A percentile compares a stretch with the other conserved stretches of the same genome.
Conservation (phyloP, 495 filamentous ascomycete species). For the Xylaria venustula region DNA sequence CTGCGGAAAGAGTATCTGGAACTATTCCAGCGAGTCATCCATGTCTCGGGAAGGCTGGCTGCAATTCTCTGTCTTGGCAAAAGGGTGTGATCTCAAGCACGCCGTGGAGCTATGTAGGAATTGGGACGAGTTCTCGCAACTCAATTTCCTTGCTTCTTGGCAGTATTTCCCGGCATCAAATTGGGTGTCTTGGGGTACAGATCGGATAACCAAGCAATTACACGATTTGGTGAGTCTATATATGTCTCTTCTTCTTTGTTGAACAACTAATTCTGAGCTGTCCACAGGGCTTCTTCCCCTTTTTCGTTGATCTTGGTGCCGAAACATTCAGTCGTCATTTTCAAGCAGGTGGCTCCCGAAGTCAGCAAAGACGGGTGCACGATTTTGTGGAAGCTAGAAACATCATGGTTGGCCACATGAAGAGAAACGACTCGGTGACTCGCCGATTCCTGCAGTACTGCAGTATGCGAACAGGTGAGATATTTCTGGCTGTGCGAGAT, state of each 20-base stretch:
- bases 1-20: conserved; percentile 53
- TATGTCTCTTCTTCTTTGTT: neutral
- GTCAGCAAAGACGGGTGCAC: conserved; percentile 35
- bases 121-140: conserved; percentile 54
- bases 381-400: conserved; percentile 44
- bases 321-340: conserved; percentile 28
- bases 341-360: conserved; percentile 28
- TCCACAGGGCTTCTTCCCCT: conserved; percentile 44
- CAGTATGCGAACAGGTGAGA: conserved; percentile 39
- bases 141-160: conserved; percentile 46
- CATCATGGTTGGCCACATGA: conserved; percentile 51
- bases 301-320: conserved; percentile 35
- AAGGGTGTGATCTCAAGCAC: conserved; percentile 44
- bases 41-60: conserved; percentile 54
- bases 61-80: conserved; percentile 54
- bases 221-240: conserved; percentile 34
- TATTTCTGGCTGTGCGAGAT: conserved; percentile 47
- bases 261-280: conserved; percentile 3
- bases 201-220: conserved; percentile 37
- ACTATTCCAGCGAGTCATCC: conserved; percentile 52
- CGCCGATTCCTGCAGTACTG: conserved; percentile 52
- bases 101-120: conserved; percentile 53
- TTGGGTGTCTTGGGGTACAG: conserved; percentile 42
- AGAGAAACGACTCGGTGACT: conserved; percentile 47
- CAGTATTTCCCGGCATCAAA: conserved; percentile 51